Percentiles rank a stretch among this genome's conserved stretches.
phyloP scores from a whole-genome alignment of 2,329 filamentous ascomycete species.

The Calonectria montana region DNA sequence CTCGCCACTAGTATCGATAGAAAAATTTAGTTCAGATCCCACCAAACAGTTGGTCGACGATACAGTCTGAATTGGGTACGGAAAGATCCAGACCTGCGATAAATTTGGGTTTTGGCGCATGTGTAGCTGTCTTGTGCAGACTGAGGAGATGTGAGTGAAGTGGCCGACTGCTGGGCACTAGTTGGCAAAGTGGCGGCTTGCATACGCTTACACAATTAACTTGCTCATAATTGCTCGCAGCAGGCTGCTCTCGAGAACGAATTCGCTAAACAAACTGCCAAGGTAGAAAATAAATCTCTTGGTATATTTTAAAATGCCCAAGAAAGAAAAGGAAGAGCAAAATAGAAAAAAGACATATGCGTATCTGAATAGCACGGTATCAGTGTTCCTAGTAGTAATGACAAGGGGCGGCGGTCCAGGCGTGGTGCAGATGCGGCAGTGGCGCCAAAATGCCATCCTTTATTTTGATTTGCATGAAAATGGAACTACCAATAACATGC shows the following conservation, averaged over 20 bases:
- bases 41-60: neutral
- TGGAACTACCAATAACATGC: constrained; percentile 35
- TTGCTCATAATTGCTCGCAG: constrained; percentile 18
- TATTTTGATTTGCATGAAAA: constrained; percentile 14
- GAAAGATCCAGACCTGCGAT: constrained; percentile 4
- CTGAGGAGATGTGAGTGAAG: neutral
- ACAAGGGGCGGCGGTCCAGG: neutral
- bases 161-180: neutral
- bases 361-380: no score
- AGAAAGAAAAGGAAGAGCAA: neutral
- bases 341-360: neutral
- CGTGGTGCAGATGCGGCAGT: neutral
- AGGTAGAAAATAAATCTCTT: neutral
- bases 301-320: neutral
- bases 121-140: neutral
- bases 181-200: neutral
- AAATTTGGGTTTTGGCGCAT: neutral
- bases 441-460: constrained; percentile 13
- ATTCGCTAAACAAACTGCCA: neutral
- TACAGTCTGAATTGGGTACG: neutral
- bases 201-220: constrained; percentile 10
- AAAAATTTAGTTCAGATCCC: constrained; percentile 11
- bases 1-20: neutral
- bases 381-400: neutral
- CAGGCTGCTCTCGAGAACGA: neutral